phyloP scores from a whole-genome alignment of 1,284 basidiomycete species.

The Trichosporon sp. region DNA sequence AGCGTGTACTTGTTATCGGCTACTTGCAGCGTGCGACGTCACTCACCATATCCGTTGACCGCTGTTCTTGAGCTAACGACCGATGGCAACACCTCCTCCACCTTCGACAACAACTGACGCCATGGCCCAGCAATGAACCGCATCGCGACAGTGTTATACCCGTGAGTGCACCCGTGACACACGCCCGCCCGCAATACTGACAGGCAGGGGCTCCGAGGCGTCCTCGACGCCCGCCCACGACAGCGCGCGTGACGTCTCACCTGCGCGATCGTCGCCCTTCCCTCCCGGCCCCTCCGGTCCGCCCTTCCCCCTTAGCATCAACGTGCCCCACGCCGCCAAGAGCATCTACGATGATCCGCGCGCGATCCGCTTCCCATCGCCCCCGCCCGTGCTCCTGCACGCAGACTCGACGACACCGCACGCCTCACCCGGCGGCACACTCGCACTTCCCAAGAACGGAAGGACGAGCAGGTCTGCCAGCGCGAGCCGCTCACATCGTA shows the following conservation, averaged over 20 bases:
- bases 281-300: background rate
- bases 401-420: conserved; percentile 17
- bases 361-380: conserved; percentile 33
- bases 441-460: background rate
- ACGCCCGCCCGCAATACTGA: background rate
- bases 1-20: background rate
- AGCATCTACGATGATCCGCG: conserved; percentile 51
- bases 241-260: conserved; percentile 15
- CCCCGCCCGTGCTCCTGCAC: conserved; percentile 22
- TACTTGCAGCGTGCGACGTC: conserved; percentile 2
- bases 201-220: conserved; percentile 28
- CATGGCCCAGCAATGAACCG: conserved; percentile 36
- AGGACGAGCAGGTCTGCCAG: background rate
- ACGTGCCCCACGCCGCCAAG: conserved; percentile 18
- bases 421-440: conserved; percentile 8
- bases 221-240: conserved; percentile 22
- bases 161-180: conserved; percentile 27
- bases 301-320: conserved; percentile 15
- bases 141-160: conserved; percentile 38
- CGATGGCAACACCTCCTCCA: background rate
- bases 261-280: conserved; percentile 21
- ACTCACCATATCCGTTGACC: background rate
- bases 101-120: background rate
- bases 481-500: background rate
- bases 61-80: background rate